Conservation (phyloP, 2,329 filamentous ascomycete species). For the Cryphonectria carpinicola region DNA sequence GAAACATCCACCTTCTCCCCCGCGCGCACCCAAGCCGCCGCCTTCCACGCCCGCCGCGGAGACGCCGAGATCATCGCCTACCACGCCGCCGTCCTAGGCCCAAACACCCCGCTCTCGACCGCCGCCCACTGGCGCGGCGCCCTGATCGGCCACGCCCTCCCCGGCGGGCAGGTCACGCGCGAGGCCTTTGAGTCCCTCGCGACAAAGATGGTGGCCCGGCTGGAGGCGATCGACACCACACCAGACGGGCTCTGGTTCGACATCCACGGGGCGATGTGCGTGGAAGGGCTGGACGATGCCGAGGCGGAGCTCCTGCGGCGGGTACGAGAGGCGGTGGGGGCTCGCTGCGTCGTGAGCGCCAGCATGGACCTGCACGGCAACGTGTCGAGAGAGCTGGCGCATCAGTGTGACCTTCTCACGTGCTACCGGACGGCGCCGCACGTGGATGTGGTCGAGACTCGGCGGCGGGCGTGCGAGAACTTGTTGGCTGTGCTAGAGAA, state of each 20-base stretch:
- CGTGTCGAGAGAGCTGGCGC: slow-evolving; percentile 52
- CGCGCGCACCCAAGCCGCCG: slow-evolving; percentile 50
- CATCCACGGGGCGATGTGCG: slow-evolving; percentile 60
- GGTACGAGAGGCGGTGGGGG: slow-evolving; percentile 49
- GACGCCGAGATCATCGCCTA: slow-evolving; percentile 49
- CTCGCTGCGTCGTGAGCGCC: slow-evolving; percentile 52
- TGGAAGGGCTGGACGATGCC: slow-evolving; percentile 51
- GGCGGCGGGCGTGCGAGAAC: slow-evolving; percentile 54
- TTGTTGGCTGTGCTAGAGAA: slow-evolving; percentile 45
- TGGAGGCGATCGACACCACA: slow-evolving; percentile 40
- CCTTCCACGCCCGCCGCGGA: slow-evolving; percentile 53
- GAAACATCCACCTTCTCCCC: slow-evolving; percentile 59
- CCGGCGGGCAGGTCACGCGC: slow-evolving; percentile 52
- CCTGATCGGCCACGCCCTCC: slow-evolving; percentile 55
- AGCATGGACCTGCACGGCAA: slow-evolving; percentile 62
- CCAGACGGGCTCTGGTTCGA: slow-evolving; percentile 59
- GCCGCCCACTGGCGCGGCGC: slow-evolving; percentile 54
- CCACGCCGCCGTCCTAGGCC: slow-evolving; percentile 45
- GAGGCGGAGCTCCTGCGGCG: slow-evolving; percentile 53
- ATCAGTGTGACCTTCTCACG: slow-evolving; percentile 55
- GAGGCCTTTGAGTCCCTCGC: slow-evolving; percentile 50
- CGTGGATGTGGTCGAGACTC: slow-evolving; percentile 54
- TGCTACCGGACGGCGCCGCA: slow-evolving; percentile 59
- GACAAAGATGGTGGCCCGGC: slow-evolving; percentile 44
- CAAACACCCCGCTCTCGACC: slow-evolving; percentile 44